Percentiles rank a stretch among this genome's conserved stretches.
Conservation (phyloP, 768 basidiomycete species). For the Boletus huronensis region DNA sequence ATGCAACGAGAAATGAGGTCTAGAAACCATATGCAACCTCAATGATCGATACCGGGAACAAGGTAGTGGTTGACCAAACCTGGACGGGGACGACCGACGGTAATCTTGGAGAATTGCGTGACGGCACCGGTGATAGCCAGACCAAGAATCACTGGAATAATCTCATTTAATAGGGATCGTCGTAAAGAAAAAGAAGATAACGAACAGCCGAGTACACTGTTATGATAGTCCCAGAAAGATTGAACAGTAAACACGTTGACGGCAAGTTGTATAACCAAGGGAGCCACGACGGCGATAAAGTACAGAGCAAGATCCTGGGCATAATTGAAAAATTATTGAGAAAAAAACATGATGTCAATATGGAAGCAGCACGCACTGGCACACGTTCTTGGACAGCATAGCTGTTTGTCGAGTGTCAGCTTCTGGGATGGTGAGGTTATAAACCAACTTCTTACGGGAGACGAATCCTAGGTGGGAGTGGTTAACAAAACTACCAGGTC, state of each 20-base stretch:
- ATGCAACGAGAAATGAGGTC: constrained; percentile 49
- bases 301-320: constrained; percentile 46
- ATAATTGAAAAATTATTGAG: background rate
- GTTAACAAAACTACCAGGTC: constrained; percentile 12
- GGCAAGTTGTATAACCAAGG: constrained; percentile 62
- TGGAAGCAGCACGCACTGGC: constrained; percentile 47
- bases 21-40: constrained; percentile 2
- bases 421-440: background rate
- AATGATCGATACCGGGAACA: background rate
- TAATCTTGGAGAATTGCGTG: constrained; percentile 82
- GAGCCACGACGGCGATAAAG: constrained; percentile 58
- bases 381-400: constrained; percentile 75
- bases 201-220: constrained; percentile 48
- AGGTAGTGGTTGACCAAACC: constrained; percentile 38
- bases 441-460: constrained; percentile 22
- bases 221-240: constrained; percentile 90
- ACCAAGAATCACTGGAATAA: constrained; percentile 59
- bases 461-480: constrained; percentile 15
- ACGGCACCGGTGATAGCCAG: constrained; percentile 73
- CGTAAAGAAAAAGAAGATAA: constrained; percentile 29
- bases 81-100: constrained; percentile 87
- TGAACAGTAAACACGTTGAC: constrained; percentile 71
- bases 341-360: background rate
- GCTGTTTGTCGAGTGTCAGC: constrained; percentile 34
- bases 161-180: background rate